A percentile compares a stretch with the other conserved stretches of the same genome.
Conservation (phyloP, 805 yeast genomes). For the Cyberlindnera veronae region DNA sequence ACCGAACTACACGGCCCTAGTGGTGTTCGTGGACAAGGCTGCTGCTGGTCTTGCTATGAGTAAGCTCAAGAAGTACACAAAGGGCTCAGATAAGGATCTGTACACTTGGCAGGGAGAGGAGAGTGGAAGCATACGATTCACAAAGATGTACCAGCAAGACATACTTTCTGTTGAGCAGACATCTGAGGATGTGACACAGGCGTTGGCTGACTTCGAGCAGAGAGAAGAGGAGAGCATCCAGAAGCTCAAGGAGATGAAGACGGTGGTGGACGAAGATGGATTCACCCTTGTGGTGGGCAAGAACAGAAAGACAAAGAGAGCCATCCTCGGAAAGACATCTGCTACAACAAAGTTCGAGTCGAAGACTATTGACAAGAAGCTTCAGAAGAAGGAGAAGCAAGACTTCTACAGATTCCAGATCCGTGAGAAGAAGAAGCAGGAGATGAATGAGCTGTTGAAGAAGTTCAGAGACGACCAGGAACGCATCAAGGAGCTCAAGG, state of each 20-base stretch:
- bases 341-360: constrained; percentile 35
- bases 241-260: constrained; percentile 50
- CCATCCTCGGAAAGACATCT: constrained; percentile 56
- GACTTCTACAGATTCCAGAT: constrained; percentile 97
- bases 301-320: constrained; percentile 76
- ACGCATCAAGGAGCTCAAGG: constrained; percentile 72
- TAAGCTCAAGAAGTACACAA: constrained; percentile 50
- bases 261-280: constrained; percentile 87
- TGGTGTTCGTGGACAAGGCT: constrained; percentile 70
- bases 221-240: constrained; percentile 62
- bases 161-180: constrained; percentile 44
- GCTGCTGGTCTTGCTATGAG: constrained; percentile 61
- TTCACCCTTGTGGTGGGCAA: constrained; percentile 87
- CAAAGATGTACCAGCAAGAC: constrained; percentile 36
- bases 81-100: constrained; percentile 37
- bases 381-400: constrained; percentile 71
- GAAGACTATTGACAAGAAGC: constrained; percentile 37
- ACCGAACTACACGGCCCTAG: constrained; percentile 72
- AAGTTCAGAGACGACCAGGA: constrained; percentile 92
- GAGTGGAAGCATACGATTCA: constrained; percentile 40
- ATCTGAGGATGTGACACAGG: constrained; percentile 54
- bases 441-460: constrained; percentile 79
- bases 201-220: constrained; percentile 61
- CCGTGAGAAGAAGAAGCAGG: constrained; percentile 87
- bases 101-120: constrained; percentile 29